Evolutionary conservation across 257 asterid species (phyloP), one percentile per base, ranked within the genome.

Genomic region (Coffea canephora): DNA sequence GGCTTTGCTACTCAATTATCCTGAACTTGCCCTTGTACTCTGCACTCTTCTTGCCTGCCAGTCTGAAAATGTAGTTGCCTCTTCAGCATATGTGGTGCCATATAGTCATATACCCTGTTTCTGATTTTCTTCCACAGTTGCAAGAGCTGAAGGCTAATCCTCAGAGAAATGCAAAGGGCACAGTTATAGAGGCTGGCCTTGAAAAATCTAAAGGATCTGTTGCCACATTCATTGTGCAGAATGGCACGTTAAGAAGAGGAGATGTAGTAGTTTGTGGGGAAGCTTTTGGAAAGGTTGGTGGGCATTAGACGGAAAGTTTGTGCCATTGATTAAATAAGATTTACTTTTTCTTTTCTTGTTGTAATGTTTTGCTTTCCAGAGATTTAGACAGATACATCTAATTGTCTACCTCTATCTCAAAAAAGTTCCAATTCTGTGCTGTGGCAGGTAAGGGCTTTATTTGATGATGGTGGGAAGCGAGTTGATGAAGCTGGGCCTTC

Each of bases 131-230:
- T 61, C 50, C 39, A 48, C 73, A 96, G 99, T 88, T 96, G 89
- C 99, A 96, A 91, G 98, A 94, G 85, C 86, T 94, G 96, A 96
- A 94, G 93, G 99, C 99, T 71, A 96, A 96, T 86, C 98, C 98
- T 27, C 87, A 91, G 76, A 89, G 97, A 85, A 89, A 90, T 82
- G 97, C 99, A 77, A 92, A 88, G 89, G 99, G 99, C 73, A 91
- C 98, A 48, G 96, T 91, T 72, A 94, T 96, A 74, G 99, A 96
- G 88, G 99, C 99, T 48, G 95, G 97, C 75, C 97, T 94, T 54
- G 97, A 94, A 88, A 96, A 96, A 88, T 88, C 98, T 82, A 96
- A 78, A 88, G 99, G 99, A 67, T 92, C 99, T 78, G 83, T 94
- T 66, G 96, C 97, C 78, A 91, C 99, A 74, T 92, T 96, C 88